Evolutionary conservation across 805 yeast genomes (phyloP).

Genomic region (Komagataella kurtzmanii): DNA sequence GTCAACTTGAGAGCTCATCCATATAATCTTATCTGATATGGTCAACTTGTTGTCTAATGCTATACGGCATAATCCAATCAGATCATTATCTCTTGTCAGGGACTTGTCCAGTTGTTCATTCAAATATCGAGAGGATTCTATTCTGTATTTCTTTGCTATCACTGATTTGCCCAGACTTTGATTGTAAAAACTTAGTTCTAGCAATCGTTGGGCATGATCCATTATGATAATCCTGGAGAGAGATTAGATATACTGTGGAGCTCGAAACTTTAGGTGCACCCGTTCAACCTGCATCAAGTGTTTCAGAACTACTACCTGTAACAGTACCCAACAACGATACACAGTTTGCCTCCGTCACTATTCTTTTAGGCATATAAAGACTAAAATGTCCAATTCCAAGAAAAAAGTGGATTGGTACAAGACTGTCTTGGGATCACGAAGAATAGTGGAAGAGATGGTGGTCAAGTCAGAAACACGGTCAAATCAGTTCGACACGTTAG

Average conservation of each 20-base stretch:
- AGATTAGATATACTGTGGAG: not conserved
- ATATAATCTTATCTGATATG: constrained; percentile 7
- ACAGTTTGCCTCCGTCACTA: not conserved
- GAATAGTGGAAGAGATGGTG: not conserved
- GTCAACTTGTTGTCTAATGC: constrained; percentile 3
- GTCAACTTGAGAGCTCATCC: constrained; percentile 11
- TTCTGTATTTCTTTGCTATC: not conserved
- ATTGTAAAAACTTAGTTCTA: not conserved
- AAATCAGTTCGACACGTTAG: constrained; percentile 10
- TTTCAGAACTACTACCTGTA: not conserved
- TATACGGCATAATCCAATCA: not conserved
- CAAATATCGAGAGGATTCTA: constrained; percentile 2
- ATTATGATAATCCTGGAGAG: not conserved
- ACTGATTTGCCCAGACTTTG: not conserved
- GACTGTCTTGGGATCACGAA: not conserved
- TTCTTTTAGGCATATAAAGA: not conserved
- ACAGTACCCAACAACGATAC: not conserved
- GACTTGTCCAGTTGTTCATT: constrained; percentile 1
- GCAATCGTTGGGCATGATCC: not conserved
- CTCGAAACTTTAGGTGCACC: not conserved
- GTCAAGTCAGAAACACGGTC: not conserved
- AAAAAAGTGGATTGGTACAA: not conserved
- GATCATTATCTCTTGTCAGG: constrained; percentile 3
- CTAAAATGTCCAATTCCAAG: not conserved
- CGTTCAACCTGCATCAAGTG: not conserved